Evolutionary conservation across 2,329 filamentous ascomycete species (phyloP), one percentile per base, ranked within the genome.

Genomic region (Polychaeton citri): DNA sequence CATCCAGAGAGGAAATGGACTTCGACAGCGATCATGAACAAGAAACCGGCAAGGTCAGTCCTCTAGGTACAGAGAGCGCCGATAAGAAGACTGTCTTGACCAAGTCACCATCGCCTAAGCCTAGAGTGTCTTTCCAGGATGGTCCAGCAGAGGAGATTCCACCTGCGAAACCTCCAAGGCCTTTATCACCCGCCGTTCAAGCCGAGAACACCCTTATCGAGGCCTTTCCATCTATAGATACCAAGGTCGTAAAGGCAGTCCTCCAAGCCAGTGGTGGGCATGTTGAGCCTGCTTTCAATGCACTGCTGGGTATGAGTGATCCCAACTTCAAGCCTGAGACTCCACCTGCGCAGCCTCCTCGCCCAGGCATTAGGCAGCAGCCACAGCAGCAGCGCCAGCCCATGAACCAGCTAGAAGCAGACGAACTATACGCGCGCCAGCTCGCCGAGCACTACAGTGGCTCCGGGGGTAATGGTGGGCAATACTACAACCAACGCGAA

Each of bases 231-330:
- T 72, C 66, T 37, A 82, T 95, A 41, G 90, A 98, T 36, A 57
- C 64, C 6, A 59, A 75, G 31, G 81, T 98, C 32, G 74, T 98
- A 58, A 93, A 79, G 60, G 90, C 90, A 19, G 81, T 98, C 1
- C 64, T 98, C 44, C 71, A 74, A 17, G 90, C 90, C 10, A 96
- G 90, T 57, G 72, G 78, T 39, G 88, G 87, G 40, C 76, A 80
- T 51, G 78, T 96, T 33, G 90, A 98, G 59, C 82, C 85, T 20
- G 88, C 90, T 10, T 98, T 98, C 64, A 90, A 95, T 62, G 90
- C 90, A 21, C 71, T 98, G 30, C 70, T 98, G 31, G 82, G 65
- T 54, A 71, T 71, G 68, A 68, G 65, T 33, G 68, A 72, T 44
- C 68, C 69, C 34, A 59, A 61, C 47, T 69, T 65, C 57, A 55